A percentile compares a stretch with the other conserved stretches of the same genome.
Evolutionary conservation across 176 grass and related monocot species (phyloP).

Genomic region (Cenchrus americanus): DNA sequence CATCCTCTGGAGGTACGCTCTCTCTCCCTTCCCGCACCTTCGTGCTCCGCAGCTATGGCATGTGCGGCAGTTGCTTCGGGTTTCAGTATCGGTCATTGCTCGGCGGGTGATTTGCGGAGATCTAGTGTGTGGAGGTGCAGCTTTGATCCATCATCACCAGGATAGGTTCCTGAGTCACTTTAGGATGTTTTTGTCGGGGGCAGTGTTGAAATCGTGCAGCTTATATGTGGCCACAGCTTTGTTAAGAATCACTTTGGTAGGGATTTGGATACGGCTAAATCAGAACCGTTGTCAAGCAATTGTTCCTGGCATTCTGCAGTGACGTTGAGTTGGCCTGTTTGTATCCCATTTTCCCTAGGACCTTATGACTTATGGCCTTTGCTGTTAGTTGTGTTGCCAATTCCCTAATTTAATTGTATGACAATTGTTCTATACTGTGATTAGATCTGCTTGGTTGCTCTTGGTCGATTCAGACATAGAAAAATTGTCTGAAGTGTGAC

Average conservation of each 20-base stretch:
- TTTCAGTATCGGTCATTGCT: not conserved
- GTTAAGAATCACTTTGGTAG: not conserved
- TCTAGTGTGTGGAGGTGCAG: not conserved
- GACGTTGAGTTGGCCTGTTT: not conserved
- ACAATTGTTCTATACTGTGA: not conserved
- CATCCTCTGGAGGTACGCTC: no score
- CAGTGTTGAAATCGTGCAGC: not conserved
- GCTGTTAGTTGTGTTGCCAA: not conserved
- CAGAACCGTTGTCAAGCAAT: not conserved
- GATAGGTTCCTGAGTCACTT: not conserved
- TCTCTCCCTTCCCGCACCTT: constrained; percentile 8
- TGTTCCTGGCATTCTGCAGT: not conserved
- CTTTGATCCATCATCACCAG: not conserved
- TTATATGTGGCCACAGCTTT: not conserved
- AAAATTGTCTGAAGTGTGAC: no score
- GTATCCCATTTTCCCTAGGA: not conserved
- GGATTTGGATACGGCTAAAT: not conserved
- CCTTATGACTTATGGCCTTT: not conserved
- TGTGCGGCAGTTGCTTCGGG: not conserved
- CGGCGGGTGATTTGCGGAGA: not conserved
- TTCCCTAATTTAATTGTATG: no score
- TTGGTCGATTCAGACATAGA: not conserved
- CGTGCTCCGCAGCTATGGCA: not conserved
- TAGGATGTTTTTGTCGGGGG: not conserved
- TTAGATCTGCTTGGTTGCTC: not conserved